Base-by-base conservation (phyloP, 2,329 filamentous ascomycete species). In the Tolypocladium sp. region DNA sequence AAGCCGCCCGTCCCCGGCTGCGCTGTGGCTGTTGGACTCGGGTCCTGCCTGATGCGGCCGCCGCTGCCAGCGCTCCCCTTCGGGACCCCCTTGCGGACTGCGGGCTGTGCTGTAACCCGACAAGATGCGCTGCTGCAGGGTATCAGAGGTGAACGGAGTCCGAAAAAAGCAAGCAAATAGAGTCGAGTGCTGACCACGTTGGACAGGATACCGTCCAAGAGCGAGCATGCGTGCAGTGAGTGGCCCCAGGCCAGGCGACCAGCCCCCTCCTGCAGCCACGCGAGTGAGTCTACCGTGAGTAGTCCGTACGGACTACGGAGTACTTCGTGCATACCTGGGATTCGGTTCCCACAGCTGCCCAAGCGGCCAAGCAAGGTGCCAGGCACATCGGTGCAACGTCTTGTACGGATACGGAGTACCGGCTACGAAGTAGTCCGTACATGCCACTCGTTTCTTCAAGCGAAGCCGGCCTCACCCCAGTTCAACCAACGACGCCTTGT, bases 91-190 rank as follows among this genome's bases (percentile, higher is more conserved):
- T 57, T 57, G 55, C 55, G 25, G 27, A 57, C 40, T 9, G 55
- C 12, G 22, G 25, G n/a, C 20, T 33, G 30, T 46, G 38, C 27
- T 51, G 37, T 30, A 54, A 51, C 38, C 46, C 25, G 27, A 37
- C 35, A 42, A 33, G 57, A 58, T 54, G 57, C 22, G 37, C 49
- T 58, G 22, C 46, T 58, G 56, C 56, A 58, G 46, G 38, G 49
- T 40, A 37, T 37, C 12, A 30, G 37, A 55, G 46, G 27, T 35
- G 22, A 38, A 37, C 13, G 22, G 22, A 58, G 38, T 40, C 52
- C 40, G 57, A 49, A 44, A 55, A 55, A 55, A 55, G 53, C 37
- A 55, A 58, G 33, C 35, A 58, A 46, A 4, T n/a, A 37, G 35
- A 15, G 22, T 22, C 57, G 41, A 44, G 49, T 30, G 27, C 33